A percentile compares a stretch with the other conserved stretches of the same genome.
phyloP scores from a whole-genome alignment of 352 stramenopile species.

The Phytophthora pisi region DNA sequence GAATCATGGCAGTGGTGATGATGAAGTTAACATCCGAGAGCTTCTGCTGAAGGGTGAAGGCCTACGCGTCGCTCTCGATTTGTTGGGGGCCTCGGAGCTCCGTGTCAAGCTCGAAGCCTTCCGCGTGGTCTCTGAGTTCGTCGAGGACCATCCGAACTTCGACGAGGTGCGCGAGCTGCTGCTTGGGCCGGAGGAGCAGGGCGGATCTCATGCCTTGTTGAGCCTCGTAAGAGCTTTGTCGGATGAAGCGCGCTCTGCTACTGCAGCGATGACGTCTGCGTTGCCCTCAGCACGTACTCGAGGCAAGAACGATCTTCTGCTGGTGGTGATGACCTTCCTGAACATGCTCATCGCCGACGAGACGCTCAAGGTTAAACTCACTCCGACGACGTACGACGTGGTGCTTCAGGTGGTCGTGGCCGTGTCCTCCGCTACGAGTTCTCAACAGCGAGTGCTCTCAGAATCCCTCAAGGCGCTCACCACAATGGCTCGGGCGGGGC shows the following conservation, averaged over 20 bases:
- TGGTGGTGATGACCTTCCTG: constrained; percentile 53
- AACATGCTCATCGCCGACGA: constrained; percentile 61
- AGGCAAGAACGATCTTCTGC: constrained; percentile 30
- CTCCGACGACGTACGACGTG: constrained; percentile 66
- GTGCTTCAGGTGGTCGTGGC: constrained; percentile 56
- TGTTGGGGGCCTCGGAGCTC: constrained; percentile 46
- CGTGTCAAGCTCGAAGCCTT: constrained; percentile 59
- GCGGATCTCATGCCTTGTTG: constrained; percentile 42
- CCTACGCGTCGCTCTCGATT: constrained; percentile 45
- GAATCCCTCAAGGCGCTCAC: constrained; percentile 60
- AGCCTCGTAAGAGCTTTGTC: constrained; percentile 59
- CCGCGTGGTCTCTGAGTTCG: constrained; percentile 45
- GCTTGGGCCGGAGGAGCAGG: constrained; percentile 34
- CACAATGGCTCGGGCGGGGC: constrained; percentile 48
- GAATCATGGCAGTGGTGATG: not conserved
- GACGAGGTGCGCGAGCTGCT: constrained; percentile 33
- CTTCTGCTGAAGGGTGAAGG: constrained; percentile 47
- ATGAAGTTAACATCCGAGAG: constrained; percentile 22
- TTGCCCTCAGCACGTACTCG: constrained; percentile 18
- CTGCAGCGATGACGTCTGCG: constrained; percentile 10
- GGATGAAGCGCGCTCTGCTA: constrained; percentile 39
- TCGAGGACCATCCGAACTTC: constrained; percentile 45
- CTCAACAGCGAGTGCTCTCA: constrained; percentile 40
- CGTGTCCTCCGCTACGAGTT: constrained; percentile 11
- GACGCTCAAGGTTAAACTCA: constrained; percentile 53